phyloP scores from a whole-genome alignment of 139 green algal species.

The Micractinium conductrix region DNA sequence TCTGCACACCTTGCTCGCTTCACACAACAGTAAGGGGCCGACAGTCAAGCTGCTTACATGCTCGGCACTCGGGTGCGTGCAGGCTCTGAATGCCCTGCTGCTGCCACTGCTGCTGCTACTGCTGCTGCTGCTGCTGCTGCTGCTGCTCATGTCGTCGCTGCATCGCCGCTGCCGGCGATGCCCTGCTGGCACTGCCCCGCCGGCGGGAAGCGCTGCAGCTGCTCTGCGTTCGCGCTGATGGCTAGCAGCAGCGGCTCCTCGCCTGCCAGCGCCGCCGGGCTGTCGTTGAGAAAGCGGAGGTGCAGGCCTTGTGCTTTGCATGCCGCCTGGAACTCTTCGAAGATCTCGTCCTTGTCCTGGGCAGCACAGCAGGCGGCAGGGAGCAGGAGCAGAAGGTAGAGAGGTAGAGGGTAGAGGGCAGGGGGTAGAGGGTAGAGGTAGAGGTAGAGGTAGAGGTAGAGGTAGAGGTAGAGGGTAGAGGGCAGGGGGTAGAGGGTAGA shows the following conservation, averaged over 20 bases:
- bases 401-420: not conserved
- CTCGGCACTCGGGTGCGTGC: no score
- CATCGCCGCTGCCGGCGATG: not conserved
- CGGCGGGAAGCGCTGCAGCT: slow-evolving; percentile 19
- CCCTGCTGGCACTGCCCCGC: not conserved
- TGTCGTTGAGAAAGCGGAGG: slow-evolving; percentile 23
- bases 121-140: not conserved
- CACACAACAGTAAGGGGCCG: no score
- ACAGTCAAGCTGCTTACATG: no score
- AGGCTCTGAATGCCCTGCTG: no score
- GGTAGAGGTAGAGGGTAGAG: not conserved
- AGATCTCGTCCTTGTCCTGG: slow-evolving; percentile 35
- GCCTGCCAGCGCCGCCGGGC: not conserved
- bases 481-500: not conserved
- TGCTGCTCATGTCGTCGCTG: no score
- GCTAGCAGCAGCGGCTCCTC: slow-evolving; percentile 29
- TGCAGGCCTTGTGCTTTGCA: slow-evolving; percentile 6
- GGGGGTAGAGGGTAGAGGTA: not conserved
- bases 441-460: not conserved
- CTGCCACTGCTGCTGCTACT: not conserved
- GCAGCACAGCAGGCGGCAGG: not conserved
- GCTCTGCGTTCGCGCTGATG: not conserved
- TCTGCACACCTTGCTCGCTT: no score
- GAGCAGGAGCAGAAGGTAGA: not conserved
- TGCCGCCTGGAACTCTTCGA: slow-evolving; percentile 22